These are phyloP conservation scores for Cutaneotrichosporon dermatis DNA, from an alignment of 1,284 basidiomycete genomes.

Conservation along the genomic window DNA sequence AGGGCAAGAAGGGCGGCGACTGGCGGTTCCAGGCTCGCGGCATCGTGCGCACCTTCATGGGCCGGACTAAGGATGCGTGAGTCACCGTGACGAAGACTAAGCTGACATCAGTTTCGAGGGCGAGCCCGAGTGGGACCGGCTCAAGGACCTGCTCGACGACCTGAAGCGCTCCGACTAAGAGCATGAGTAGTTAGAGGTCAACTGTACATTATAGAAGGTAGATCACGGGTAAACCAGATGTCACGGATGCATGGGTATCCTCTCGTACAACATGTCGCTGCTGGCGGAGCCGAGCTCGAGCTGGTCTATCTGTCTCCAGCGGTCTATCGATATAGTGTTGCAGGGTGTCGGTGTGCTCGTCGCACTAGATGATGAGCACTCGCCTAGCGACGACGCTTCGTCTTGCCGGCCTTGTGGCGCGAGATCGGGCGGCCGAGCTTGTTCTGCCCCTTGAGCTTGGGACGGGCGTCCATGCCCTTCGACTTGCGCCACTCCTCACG, in stretches of 20 bases:
- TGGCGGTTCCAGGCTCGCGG: conserved; percentile 86
- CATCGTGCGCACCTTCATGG: conserved; percentile 82
- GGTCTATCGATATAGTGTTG: not conserved
- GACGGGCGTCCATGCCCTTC: conserved; percentile 44
- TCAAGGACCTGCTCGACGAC: conserved; percentile 57
- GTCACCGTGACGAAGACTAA: conserved; percentile 22
- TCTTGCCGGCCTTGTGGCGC: conserved; percentile 37
- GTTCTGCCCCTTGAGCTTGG: conserved; percentile 38
- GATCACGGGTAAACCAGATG: not conserved
- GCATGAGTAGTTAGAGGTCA: too few relatives aligned
- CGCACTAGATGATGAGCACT: too few relatives aligned
- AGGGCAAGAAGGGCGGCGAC: conserved; percentile 53
- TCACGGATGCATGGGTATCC: conserved; percentile 16
- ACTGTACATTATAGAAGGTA: not conserved
- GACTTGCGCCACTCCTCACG: conserved; percentile 47
- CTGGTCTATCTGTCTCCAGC: not conserved
- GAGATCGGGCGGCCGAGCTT: conserved; percentile 30
- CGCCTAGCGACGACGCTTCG: conserved; percentile 25
- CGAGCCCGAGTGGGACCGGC: conserved; percentile 71
- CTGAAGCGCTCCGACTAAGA: conserved; percentile 41
- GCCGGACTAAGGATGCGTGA: conserved; percentile 52
- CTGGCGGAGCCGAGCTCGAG: too few relatives aligned
- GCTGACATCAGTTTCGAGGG: conserved; percentile 61
- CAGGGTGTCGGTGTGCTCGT: too few relatives aligned
- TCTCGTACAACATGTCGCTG: conserved; percentile 10